These are phyloP conservation scores for Noccaea bulbosa DNA, from an alignment of 345 rosid genomes.

Conservation along the genomic window DNA sequence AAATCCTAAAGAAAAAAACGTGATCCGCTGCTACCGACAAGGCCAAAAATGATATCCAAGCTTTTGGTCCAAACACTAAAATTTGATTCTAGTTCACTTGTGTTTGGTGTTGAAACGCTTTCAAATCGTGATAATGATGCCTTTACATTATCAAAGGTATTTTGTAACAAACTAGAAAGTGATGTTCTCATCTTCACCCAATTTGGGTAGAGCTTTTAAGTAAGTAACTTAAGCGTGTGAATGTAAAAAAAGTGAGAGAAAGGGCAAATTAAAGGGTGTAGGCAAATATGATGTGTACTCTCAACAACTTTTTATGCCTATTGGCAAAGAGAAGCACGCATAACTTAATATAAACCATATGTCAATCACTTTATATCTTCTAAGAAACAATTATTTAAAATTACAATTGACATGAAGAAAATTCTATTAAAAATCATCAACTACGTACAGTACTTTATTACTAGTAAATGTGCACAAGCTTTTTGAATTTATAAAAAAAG, in stretches of 20 bases:
- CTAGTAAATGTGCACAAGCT: neutral
- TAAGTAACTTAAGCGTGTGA: constrained; percentile 37
- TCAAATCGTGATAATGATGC: constrained; percentile 14
- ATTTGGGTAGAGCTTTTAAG: constrained; percentile 14
- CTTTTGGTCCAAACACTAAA: constrained; percentile 2
- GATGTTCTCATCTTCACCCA: constrained; percentile 38
- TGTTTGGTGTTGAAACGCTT: constrained; percentile 19
- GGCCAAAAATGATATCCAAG: neutral
- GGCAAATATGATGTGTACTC: constrained; percentile 43
- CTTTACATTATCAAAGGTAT: constrained; percentile 12
- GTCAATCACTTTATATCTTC: neutral
- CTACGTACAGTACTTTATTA: too few relatives aligned
- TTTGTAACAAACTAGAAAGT: constrained; percentile 45
- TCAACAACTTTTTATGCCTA: constrained; percentile 42
- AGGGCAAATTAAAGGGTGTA: constrained; percentile 1
- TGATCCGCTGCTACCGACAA: neutral
- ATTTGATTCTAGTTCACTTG: neutral
- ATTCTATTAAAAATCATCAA: neutral
- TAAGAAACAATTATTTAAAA: neutral
- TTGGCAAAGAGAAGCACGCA: constrained; percentile 11
- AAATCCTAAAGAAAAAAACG: constrained; percentile 1
- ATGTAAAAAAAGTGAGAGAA: constrained; percentile 28
- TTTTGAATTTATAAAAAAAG: neutral
- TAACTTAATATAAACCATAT: neutral
- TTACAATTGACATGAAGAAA: neutral